These are phyloP conservation scores for Gamarada debralockiae DNA, from an alignment of 495 filamentous ascomycete species.

Conservation along the genomic window DNA sequence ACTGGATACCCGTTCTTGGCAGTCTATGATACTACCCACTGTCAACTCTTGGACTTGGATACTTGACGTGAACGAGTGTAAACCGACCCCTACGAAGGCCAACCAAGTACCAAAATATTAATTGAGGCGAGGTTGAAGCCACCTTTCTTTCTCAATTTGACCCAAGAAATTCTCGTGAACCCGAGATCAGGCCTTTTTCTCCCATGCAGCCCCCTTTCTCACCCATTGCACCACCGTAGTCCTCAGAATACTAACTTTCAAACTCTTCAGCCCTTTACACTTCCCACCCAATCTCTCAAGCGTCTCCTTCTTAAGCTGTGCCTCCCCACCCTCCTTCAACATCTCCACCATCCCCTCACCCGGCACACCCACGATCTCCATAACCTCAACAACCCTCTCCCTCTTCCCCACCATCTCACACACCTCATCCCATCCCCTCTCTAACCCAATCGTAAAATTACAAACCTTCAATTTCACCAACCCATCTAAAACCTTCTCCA, in stretches of 20 bases:
- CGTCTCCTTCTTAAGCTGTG: background rate
- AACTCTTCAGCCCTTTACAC: constrained; percentile 12
- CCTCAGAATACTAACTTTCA: constrained; percentile 21
- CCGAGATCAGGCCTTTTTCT: constrained; percentile 1
- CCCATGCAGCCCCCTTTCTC: constrained; percentile 12
- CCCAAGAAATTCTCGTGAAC: background rate
- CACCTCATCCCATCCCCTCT: constrained; percentile 18
- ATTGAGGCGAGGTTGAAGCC: too few relatives aligned
- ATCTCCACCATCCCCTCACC: constrained; percentile 13
- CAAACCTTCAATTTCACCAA: constrained; percentile 10
- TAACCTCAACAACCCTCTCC: constrained; percentile 6
- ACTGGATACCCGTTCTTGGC: too few relatives aligned
- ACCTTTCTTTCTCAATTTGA: background rate
- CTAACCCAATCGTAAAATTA: constrained; percentile 4
- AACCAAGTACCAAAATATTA: too few relatives aligned
- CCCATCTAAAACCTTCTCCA: constrained; percentile 6
- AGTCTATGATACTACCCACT: too few relatives aligned
- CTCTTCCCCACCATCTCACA: constrained; percentile 3
- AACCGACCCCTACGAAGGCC: too few relatives aligned
- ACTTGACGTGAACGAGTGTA: too few relatives aligned
- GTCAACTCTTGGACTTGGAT: too few relatives aligned
- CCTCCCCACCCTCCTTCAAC: constrained; percentile 7
- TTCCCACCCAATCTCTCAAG: constrained; percentile 2
- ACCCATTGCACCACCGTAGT: constrained; percentile 14
- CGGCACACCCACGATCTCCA: constrained; percentile 21